Evolutionary conservation across 106 monocot species (phyloP).

Genomic region (Platanthera guangdongensis): DNA sequence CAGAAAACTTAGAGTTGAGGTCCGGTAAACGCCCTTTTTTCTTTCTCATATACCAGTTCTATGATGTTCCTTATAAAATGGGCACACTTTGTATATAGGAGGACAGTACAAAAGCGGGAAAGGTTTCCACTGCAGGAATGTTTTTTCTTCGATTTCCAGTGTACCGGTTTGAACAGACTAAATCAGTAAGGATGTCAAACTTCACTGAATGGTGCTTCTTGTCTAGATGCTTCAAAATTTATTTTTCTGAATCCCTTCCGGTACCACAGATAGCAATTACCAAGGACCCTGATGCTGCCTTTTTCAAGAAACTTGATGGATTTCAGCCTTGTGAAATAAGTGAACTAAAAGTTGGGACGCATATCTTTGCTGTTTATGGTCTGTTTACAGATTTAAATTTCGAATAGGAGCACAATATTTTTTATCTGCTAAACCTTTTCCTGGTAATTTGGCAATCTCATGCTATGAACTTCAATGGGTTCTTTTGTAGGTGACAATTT

Average conservation of each 20-base stretch:
- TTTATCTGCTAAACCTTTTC: background rate
- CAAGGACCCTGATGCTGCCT: constrained; percentile 72
- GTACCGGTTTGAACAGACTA: constrained; percentile 69
- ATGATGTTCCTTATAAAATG: background rate
- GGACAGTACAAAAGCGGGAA: constrained; percentile 78
- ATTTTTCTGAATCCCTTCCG: constrained; percentile 7
- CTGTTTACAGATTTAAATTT: constrained; percentile 6
- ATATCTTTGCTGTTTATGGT: constrained; percentile 94
- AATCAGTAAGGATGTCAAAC: constrained; percentile 42
- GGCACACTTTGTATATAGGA: constrained; percentile 42
- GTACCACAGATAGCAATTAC: constrained; percentile 42
- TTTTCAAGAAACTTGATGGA: constrained; percentile 96
- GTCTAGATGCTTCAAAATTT: background rate
- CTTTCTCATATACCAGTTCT: background rate
- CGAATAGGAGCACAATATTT: background rate
- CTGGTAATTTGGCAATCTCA: background rate
- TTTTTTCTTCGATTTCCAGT: constrained; percentile 93
- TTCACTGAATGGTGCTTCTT: background rate
- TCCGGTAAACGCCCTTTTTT: background rate
- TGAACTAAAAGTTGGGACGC: constrained; percentile 90
- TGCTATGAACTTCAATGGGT: background rate
- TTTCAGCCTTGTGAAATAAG: constrained; percentile 97
- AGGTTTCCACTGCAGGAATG: constrained; percentile 90
- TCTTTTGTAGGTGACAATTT: constrained; percentile 79
- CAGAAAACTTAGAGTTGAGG: too few relatives aligned